A percentile compares a stretch with the other conserved stretches of the same genome.
These are phyloP conservation scores for Sporothrix pseudoabietina DNA, from an alignment of 2,329 filamentous ascomycete species.

Conservation along the genomic window DNA sequence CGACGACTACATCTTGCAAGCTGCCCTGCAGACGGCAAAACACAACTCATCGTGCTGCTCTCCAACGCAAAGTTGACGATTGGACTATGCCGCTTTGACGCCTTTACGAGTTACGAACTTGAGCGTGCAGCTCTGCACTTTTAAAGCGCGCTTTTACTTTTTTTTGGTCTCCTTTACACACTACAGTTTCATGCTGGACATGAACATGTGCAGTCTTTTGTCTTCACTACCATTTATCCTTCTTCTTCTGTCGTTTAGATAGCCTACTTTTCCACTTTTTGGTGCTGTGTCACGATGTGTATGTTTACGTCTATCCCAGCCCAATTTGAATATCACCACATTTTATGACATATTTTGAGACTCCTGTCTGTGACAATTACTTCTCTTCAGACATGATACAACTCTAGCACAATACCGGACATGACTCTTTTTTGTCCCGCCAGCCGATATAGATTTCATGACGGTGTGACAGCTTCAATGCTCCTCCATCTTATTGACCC, in stretches of 20 bases:
- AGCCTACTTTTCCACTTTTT: background rate
- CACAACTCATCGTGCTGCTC: background rate
- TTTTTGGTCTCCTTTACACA: background rate
- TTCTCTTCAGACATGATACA: background rate
- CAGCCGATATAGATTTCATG: background rate
- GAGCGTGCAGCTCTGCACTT: background rate
- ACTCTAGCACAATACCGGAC: background rate
- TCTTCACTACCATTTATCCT: background rate
- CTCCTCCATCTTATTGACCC: background rate
- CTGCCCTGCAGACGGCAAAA: background rate
- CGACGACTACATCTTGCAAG: constrained; percentile 17
- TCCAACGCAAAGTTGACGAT: background rate
- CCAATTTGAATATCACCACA: background rate
- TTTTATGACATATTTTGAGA: no score
- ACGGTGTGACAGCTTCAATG: background rate
- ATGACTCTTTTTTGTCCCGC: background rate
- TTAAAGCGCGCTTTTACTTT: background rate
- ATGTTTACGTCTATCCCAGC: background rate
- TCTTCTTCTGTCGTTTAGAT: background rate
- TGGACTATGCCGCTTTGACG: background rate
- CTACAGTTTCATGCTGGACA: background rate
- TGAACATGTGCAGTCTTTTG: background rate
- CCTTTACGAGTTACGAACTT: background rate
- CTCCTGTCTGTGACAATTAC: background rate
- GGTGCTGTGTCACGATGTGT: background rate